phyloP scores from a whole-genome alignment of 73 alveolate species.

The Uronychia binucleata region DNA sequence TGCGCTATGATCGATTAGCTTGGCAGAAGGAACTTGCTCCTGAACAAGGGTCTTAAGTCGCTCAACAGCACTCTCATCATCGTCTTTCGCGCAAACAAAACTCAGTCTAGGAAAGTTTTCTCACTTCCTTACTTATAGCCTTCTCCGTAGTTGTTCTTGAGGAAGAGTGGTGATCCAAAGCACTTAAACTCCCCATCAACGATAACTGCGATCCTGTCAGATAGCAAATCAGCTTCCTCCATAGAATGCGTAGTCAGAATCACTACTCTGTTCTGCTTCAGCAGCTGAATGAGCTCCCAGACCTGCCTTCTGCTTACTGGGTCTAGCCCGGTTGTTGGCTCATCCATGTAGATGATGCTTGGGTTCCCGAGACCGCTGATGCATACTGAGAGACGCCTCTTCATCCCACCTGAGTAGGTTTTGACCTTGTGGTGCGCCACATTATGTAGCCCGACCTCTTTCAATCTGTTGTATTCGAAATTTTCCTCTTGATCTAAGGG shows the following conservation, averaged over 20 bases:
- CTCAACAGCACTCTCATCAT: not conserved
- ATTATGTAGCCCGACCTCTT: conserved; percentile 34
- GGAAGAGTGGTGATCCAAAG: conserved; percentile 82
- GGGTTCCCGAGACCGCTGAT: conserved; percentile 67
- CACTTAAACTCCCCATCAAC: conserved; percentile 85
- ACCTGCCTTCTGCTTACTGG: conserved; percentile 73
- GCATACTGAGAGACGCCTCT: conserved; percentile 78
- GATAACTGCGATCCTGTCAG: conserved; percentile 78
- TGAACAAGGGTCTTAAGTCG: not conserved
- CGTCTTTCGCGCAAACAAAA: not conserved
- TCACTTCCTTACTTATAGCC: conserved; percentile 62
- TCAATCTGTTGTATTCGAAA: conserved; percentile 6
- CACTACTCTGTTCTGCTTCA: conserved; percentile 72
- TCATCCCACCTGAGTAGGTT: conserved; percentile 75
- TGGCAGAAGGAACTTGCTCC: conserved; percentile 41
- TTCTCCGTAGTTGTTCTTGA: conserved; percentile 90
- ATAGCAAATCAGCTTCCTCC: conserved; percentile 81
- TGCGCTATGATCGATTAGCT: conserved; percentile 66
- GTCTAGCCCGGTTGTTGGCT: conserved; percentile 87
- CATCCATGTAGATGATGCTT: conserved; percentile 67
- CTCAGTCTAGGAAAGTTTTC: not conserved
- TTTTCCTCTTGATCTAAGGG: conserved; percentile 23
- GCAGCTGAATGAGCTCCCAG: conserved; percentile 71
- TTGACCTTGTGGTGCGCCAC: conserved; percentile 37
- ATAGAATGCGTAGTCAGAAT: conserved; percentile 77